Base-by-base conservation (phyloP, 208 protist genomes). In the Crithidia sp. region DNA sequence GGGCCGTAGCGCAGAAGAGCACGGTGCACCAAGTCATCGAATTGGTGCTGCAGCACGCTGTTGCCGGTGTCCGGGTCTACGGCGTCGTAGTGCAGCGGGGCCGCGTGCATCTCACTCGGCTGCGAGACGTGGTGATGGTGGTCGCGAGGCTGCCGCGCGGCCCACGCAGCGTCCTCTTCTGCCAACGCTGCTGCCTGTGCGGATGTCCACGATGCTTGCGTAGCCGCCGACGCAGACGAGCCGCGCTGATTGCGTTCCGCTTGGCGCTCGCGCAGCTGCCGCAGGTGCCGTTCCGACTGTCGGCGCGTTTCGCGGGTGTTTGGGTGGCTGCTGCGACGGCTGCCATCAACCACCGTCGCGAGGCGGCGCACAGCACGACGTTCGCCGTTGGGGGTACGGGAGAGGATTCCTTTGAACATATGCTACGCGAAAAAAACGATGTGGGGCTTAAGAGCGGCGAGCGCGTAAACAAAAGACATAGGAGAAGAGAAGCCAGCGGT, bases 1-100 rank as follows among this genome's bases (percentile, higher is more conserved):
- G 89, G 92, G 0, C 92, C 92, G 74, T 85, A 96, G 60, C 69
- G 85, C 16, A 94, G 76, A 7, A 96, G 45, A 5, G 92, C 89
- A 0, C 67, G 69, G 63, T 80, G 55, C 3, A 93, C 89, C 7
- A 96, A 70, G 0, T 14, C 59, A 67, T 96, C 76, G 77, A 96
- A 96, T n/a, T 74, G 79, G 10, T 81, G 16, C 71, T 96, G 92
- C 49, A 92, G 57, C 3, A 81, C 54, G 57, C 92, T 96, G 40
- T 84, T 63, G 17, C 92, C 92, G 3, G 72, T 89, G 17, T 43
- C 49, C 3, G 63, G 6, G 55, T 96, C 87, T 7, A 94, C 81
- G 9, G 74, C 70, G 55, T 82, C 84, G 65, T 95, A 95, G 54
- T 56, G 56, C 19, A 54, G 17, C 5, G 55, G 13, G 36, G 62